Evolutionary conservation across 1,139 yeast species (phyloP).

Genomic region (Yarrowia galli): DNA sequence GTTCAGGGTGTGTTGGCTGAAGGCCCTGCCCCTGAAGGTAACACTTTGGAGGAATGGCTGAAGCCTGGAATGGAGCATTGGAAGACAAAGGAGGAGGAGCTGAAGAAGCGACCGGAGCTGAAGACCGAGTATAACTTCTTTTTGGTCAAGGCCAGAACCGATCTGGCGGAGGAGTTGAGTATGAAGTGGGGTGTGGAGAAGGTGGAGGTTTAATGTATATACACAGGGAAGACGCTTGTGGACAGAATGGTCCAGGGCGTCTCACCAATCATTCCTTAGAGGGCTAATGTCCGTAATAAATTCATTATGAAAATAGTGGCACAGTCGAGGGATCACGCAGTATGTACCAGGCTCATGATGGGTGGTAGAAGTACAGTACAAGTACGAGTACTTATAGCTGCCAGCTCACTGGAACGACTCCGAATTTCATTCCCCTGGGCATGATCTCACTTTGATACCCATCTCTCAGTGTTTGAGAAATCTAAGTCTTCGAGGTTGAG

Average conservation of each 20-base stretch:
- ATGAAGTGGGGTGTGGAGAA: not conserved
- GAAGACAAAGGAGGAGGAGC: conserved; percentile 5
- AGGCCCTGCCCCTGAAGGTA: not conserved
- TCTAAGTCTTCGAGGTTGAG: too few relatives aligned
- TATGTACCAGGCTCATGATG: too few relatives aligned
- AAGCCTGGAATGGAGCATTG: conserved; percentile 10
- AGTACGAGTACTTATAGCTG: too few relatives aligned
- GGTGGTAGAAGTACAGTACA: too few relatives aligned
- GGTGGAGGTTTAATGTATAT: conserved; percentile 11
- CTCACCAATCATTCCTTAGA: conserved; percentile 22
- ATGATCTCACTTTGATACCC: too few relatives aligned
- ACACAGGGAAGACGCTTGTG: not conserved
- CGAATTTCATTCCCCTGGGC: too few relatives aligned
- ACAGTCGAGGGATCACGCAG: too few relatives aligned
- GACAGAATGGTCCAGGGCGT: conserved; percentile 7
- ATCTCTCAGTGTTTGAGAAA: too few relatives aligned
- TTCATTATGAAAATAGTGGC: too few relatives aligned
- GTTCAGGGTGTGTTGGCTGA: conserved; percentile 5
- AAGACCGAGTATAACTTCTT: conserved; percentile 32
- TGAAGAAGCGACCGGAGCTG: conserved; percentile 20
- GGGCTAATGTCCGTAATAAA: conserved; percentile 14
- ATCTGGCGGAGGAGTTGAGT: conserved; percentile 5
- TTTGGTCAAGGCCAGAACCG: conserved; percentile 23
- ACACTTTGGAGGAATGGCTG: conserved; percentile 3
- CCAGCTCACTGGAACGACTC: too few relatives aligned